Percentiles rank a stretch among this genome's conserved stretches.
Evolutionary conservation across 352 stramenopile genomes (phyloP).

Genomic region (Albugo laibachii): DNA sequence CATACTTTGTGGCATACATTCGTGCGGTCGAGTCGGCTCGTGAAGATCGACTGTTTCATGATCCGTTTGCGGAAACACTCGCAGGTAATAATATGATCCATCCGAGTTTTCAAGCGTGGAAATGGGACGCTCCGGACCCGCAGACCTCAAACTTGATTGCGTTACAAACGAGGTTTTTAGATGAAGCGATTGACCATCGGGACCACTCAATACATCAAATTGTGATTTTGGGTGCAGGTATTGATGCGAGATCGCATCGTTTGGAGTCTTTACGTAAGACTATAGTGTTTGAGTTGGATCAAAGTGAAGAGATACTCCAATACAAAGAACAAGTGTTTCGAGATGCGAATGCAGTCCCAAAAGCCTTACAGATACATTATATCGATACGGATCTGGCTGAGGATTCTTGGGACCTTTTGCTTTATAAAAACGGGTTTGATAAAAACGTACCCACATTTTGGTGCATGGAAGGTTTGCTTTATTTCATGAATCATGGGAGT

Average conservation of each 20-base stretch:
- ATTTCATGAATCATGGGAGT: constrained; percentile 17
- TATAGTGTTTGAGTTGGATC: constrained; percentile 28
- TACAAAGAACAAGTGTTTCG: constrained; percentile 21
- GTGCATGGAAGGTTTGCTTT: constrained; percentile 26
- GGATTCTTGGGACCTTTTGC: constrained; percentile 21
- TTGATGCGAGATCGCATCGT: constrained; percentile 29
- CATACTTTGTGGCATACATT: constrained; percentile 18
- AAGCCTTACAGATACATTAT: constrained; percentile 17
- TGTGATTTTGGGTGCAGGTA: constrained; percentile 25
- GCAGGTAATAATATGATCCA: constrained; percentile 10
- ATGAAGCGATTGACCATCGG: constrained; percentile 23
- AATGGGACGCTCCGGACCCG: constrained; percentile 1
- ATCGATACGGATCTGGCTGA: constrained; percentile 27
- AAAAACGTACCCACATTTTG: constrained; percentile 27
- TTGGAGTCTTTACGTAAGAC: constrained; percentile 17
- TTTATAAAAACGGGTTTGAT: constrained; percentile 20
- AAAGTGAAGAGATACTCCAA: constrained; percentile 17
- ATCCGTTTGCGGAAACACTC: constrained; percentile 24
- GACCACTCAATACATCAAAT: constrained; percentile 21
- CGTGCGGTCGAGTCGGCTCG: constrained; percentile 17
- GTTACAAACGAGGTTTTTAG: constrained; percentile 20
- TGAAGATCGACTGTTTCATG: constrained; percentile 17
- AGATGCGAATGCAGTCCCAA: constrained; percentile 9
- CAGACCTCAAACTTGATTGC: constrained; percentile 15
- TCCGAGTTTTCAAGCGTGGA: not conserved